phyloP scores from a whole-genome alignment of 352 stramenopile genomes.

The Phytopythium vexans region DNA sequence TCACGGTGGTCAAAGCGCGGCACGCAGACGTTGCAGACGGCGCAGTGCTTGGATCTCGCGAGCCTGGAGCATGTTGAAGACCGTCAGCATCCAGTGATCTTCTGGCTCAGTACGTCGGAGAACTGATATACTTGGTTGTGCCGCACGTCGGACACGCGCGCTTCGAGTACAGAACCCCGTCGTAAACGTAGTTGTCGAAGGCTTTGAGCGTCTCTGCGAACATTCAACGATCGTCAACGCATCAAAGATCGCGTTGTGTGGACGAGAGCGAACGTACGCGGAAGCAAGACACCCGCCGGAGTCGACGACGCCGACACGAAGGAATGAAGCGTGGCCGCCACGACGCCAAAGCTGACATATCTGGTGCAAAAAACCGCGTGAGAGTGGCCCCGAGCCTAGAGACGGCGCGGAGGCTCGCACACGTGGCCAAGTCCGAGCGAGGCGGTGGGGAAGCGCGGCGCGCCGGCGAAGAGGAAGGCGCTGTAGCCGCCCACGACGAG shows the following conservation, averaged over 20 bases:
- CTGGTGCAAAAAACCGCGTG: constrained; percentile 7
- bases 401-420: constrained; percentile 13
- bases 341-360: constrained; percentile 31
- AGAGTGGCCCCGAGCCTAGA: not conserved
- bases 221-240: not conserved
- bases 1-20: constrained; percentile 65
- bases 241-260: no score
- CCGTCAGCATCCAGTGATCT: no score
- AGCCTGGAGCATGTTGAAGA: constrained; percentile 17
- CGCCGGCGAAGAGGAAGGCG: constrained; percentile 41
- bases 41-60: constrained; percentile 69
- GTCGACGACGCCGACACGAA: constrained; percentile 49
- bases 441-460: constrained; percentile 40
- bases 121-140: constrained; percentile 29
- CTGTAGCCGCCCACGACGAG: constrained; percentile 56
- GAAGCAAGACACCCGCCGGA: constrained; percentile 34
- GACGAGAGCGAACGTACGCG: constrained; percentile 21
- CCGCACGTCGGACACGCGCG: constrained; percentile 44
- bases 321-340: constrained; percentile 40
- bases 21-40: constrained; percentile 59
- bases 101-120: no score
- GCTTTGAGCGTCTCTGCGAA: constrained; percentile 36
- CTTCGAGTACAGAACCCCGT: constrained; percentile 37
- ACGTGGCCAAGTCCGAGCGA: constrained; percentile 38
- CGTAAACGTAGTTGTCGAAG: constrained; percentile 56